phyloP scores from a whole-genome alignment of 306 rosid genomes.

The Gleditsia sinensis region DNA sequence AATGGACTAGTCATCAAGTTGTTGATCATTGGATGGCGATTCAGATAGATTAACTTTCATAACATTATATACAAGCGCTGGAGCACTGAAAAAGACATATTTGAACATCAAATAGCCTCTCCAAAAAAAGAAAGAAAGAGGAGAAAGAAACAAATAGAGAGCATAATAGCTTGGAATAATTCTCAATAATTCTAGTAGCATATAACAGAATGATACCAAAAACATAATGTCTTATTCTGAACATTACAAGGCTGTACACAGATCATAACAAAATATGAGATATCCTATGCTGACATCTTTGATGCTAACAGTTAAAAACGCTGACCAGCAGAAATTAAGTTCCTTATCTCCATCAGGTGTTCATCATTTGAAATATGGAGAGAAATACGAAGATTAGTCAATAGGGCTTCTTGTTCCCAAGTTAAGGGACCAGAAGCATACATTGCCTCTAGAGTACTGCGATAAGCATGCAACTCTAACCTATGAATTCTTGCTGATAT shows the following conservation, averaged over 20 bases:
- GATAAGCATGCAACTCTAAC: slow-evolving; percentile 79
- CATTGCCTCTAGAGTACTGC: slow-evolving; percentile 61
- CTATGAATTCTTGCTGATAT: slow-evolving; percentile 56
- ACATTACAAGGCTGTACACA: slow-evolving; percentile 37
- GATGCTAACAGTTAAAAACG: slow-evolving; percentile 34
- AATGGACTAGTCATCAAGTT: neutral
- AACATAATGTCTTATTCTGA: slow-evolving; percentile 2
- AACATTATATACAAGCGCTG: neutral
- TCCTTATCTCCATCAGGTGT: slow-evolving; percentile 46
- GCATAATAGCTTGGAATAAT: slow-evolving; percentile 10
- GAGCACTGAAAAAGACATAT: neutral
- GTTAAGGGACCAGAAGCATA: slow-evolving; percentile 87
- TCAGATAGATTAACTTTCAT: neutral
- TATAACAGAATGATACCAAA: slow-evolving; percentile 27
- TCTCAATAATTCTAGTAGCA: slow-evolving; percentile 10
- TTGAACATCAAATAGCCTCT: neutral
- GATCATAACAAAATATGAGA: neutral
- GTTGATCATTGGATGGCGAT: slow-evolving; percentile 15
- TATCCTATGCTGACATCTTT: neutral
- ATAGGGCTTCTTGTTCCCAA: slow-evolving; percentile 82
- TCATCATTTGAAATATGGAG: slow-evolving; percentile 91
- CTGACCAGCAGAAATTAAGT: slow-evolving; percentile 39
- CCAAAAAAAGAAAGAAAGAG: neutral
- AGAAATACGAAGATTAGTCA: slow-evolving; percentile 84
- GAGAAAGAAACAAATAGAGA: neutral